Evolutionary conservation across 164 flowering plant genomes (phyloP).

Genomic region (Chloranthus sessilifolius): DNA sequence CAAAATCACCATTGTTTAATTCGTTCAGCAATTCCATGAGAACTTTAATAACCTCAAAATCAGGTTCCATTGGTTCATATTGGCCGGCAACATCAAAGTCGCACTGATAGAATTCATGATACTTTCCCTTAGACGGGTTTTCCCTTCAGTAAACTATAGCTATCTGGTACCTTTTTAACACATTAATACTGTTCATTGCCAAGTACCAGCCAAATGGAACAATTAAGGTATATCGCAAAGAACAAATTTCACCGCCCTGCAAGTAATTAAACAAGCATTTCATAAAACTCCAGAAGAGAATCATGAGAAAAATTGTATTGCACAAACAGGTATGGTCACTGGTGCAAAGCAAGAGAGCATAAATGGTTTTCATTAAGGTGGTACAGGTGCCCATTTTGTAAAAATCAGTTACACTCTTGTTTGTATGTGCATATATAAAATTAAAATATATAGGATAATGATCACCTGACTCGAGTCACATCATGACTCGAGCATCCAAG

Average conservation of each 20-base stretch:
- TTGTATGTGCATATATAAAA: too few species aligned
- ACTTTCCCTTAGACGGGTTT: constrained; percentile 93
- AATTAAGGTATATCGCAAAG: constrained; percentile 87
- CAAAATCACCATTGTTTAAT: constrained; percentile 80
- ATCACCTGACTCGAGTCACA: too few species aligned
- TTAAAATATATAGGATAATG: too few species aligned
- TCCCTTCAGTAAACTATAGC: constrained; percentile 93
- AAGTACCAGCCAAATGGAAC: constrained; percentile 93
- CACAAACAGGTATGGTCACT: too few species aligned
- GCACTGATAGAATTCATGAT: constrained; percentile 95
- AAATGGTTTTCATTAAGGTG: too few species aligned
- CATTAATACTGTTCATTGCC: constrained; percentile 82
- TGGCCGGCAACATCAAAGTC: constrained; percentile 97
- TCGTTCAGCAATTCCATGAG: constrained; percentile 87
- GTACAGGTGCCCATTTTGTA: too few species aligned
- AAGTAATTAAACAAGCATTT: constrained; percentile 10
- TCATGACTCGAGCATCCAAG: too few species aligned
- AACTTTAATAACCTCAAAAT: constrained; percentile 81
- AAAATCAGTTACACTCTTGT: too few species aligned
- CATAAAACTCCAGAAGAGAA: constrained; percentile 6
- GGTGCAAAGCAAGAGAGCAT: too few species aligned
- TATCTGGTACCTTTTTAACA: constrained; percentile 85
- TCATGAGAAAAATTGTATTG: too few species aligned
- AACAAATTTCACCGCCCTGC: constrained; percentile 97
- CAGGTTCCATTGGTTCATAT: constrained; percentile 72